These are phyloP conservation scores for Anisodus tanguticus DNA, from an alignment of 257 asterid species.

Conservation along the genomic window DNA sequence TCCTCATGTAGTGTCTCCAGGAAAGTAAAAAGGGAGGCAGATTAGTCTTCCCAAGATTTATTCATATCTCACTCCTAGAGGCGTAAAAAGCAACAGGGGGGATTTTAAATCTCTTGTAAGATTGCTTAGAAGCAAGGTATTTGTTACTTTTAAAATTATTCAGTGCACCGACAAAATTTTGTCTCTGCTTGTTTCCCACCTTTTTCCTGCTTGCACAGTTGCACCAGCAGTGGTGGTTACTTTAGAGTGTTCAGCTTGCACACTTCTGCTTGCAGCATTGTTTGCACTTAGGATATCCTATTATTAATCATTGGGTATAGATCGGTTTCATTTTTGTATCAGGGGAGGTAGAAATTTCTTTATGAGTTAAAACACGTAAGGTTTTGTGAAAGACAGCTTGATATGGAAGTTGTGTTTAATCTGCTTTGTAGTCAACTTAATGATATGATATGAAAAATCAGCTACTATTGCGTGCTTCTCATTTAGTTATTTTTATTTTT, in stretches of 20 bases:
- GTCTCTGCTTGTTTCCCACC: background rate
- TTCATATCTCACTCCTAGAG: constrained; percentile 1
- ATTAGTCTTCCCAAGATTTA: constrained; percentile 24
- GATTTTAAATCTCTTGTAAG: background rate
- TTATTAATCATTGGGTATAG: background rate
- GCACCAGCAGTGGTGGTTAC: background rate
- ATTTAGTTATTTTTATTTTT: constrained; percentile 14
- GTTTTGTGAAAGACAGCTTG: constrained; percentile 12
- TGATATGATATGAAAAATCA: constrained; percentile 18
- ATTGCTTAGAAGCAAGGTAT: background rate
- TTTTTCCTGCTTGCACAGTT: constrained; percentile 7
- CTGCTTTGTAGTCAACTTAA: constrained; percentile 15
- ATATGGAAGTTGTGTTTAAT: constrained; percentile 26
- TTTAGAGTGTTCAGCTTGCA: constrained; percentile 2
- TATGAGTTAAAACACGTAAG: background rate
- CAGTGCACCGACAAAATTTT: background rate
- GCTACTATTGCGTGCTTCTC: constrained; percentile 2
- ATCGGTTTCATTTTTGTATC: background rate
- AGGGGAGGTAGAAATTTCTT: background rate
- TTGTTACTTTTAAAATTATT: background rate
- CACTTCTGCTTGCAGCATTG: constrained; percentile 5
- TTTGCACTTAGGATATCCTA: constrained; percentile 7
- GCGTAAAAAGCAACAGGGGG: background rate
- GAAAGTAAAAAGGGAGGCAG: background rate
- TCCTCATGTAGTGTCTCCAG: constrained; percentile 10